These are phyloP conservation scores for Exutisphaerella laricina DNA, from an alignment of 2,329 filamentous ascomycete genomes.

Conservation along the genomic window DNA sequence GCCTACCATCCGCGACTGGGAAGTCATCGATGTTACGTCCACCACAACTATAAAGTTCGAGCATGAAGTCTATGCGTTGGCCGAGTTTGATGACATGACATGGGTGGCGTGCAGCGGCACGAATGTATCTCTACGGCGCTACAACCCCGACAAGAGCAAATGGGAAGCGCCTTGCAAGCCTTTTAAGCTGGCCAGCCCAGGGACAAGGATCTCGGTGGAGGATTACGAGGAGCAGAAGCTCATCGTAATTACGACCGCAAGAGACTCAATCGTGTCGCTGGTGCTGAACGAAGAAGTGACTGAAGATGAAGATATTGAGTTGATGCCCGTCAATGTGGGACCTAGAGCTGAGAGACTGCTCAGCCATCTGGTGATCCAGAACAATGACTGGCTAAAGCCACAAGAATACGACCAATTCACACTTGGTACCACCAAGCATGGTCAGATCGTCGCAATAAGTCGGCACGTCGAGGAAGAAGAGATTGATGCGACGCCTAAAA, in stretches of 20 bases:
- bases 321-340: conserved; percentile 24
- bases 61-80: conserved; percentile 52
- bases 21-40: conserved; percentile 46
- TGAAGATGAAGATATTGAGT: conserved; percentile 24
- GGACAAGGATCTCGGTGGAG: conserved; percentile 45
- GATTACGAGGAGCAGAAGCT: conserved; percentile 29
- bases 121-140: conserved; percentile 40
- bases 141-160: conserved; percentile 25
- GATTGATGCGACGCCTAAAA: conserved; percentile 22
- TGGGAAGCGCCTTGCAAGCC: conserved; percentile 31
- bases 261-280: conserved; percentile 50
- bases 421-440: conserved; percentile 23
- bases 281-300: conserved; percentile 37
- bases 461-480: conserved; percentile 5
- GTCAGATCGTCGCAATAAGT: conserved; percentile 26
- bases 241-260: conserved; percentile 51
- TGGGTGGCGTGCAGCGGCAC: conserved; percentile 47
- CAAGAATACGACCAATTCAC: conserved; percentile 10
- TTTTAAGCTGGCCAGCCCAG: conserved; percentile 33
- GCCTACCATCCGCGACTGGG: conserved; percentile 34
- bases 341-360: conserved; percentile 22
- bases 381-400: conserved; percentile 3
- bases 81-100: conserved; percentile 51
- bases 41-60: conserved; percentile 40
- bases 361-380: conserved; percentile 20